Evolutionary conservation across 805 yeast genomes (phyloP).

Genomic region (Dipodascopsis uninucleata): DNA sequence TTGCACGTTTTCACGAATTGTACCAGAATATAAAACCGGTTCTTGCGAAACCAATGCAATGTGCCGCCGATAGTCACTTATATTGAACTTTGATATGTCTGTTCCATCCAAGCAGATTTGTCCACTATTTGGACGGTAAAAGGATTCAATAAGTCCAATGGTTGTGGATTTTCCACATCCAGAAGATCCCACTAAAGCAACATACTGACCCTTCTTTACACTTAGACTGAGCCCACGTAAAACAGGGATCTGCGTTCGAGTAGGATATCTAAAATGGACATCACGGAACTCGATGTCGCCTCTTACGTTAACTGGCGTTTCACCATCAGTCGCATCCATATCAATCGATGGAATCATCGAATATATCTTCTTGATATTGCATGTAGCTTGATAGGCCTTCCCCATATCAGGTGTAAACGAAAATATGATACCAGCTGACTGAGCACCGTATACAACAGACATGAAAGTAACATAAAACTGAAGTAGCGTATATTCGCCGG

Average conservation of each 20-base stretch:
- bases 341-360: conserved; percentile 37
- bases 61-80: conserved; percentile 47
- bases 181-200: conserved; percentile 58
- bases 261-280: conserved; percentile 63
- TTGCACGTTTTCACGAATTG: conserved; percentile 53
- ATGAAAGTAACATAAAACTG: conserved; percentile 40
- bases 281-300: conserved; percentile 56
- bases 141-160: conserved; percentile 51
- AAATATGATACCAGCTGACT: conserved; percentile 40
- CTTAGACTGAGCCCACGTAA: conserved; percentile 49
- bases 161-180: conserved; percentile 63
- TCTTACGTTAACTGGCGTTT: conserved; percentile 32
- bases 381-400: conserved; percentile 39
- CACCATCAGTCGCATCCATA: conserved; percentile 34
- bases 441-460: conserved; percentile 40
- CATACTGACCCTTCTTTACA: conserved; percentile 50
- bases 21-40: conserved; percentile 55
- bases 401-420: conserved; percentile 43
- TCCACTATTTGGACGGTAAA: conserved; percentile 50
- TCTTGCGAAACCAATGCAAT: conserved; percentile 64
- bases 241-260: conserved; percentile 51
- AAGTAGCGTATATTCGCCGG: conserved; percentile 33
- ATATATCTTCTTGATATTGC: conserved; percentile 35
- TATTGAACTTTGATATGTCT: conserved; percentile 47
- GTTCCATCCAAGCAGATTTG: conserved; percentile 50